Base-by-base conservation (phyloP, 192 early-diverging fungal species). In the Podila clonocystis region DNA sequence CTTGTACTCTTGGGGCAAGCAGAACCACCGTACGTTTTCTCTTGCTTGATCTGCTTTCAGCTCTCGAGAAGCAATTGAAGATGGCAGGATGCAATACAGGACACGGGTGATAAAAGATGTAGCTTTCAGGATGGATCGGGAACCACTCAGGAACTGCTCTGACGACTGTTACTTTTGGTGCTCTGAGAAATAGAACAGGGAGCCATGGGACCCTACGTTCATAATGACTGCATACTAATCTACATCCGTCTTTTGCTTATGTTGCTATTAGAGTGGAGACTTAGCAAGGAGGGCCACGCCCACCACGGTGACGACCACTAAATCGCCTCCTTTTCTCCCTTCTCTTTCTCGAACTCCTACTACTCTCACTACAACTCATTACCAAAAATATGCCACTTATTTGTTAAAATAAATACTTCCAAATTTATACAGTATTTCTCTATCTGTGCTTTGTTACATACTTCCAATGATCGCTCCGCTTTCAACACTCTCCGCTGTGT, bases 1-100 rank as follows among this genome's bases (percentile, higher is more conserved):
- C 34, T 65, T 86, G 66, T 92, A 84, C 79, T 63, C 79, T 49
- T 79, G 75, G 71, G 82, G 75, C 62, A 89, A 84, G 59, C 50
- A 85, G 68, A 82, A 80, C 63, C 75, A 88, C 60, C 58, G 77
- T 80, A 73, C 62, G 76, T 80, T 68, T 63, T 50, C 30, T 49
- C 49, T 19, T n/a, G n/a, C 26, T 34, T 17, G 50, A 50, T 34
- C 6, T 68, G 57, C 50, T 55, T 24, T 20, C 29, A 29, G 15
- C 12, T 17, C 13, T 45, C 41, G 41, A 15, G 41, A 17, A 45
- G 41, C 41, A 2, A 45, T 45, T 45, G 41, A 15, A 17, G 12
- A 15, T 45, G 15, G 13, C 41, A 45, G 41, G 41, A 45, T 45
- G 41, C 41, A 45, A 45, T 17, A 45, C 41, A 45, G 41, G 41